Percentiles rank a stretch among this genome's conserved stretches.
Evolutionary conservation across 257 asterid genomes (phyloP).

Genomic region (Solanum corneliomulleri): DNA sequence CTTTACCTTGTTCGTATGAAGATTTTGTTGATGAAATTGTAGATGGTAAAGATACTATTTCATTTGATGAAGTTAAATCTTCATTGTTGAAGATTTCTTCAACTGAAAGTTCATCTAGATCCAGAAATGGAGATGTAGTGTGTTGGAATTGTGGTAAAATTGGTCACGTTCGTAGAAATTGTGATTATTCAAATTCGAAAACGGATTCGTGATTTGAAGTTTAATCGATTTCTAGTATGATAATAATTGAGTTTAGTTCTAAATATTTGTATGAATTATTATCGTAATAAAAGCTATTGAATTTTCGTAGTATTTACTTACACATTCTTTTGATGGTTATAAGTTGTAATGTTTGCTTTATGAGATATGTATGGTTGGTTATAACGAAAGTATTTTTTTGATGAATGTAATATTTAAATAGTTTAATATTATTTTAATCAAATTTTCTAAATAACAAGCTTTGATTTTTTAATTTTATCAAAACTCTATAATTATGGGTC

Average conservation of each 20-base stretch:
- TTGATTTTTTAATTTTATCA: too few relatives aligned
- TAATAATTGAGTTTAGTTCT: too few relatives aligned
- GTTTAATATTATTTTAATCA: too few relatives aligned
- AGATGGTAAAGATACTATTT: background rate
- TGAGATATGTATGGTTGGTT: too few relatives aligned
- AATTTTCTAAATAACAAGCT: too few relatives aligned
- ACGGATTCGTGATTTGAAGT: too few relatives aligned
- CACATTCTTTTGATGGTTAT: background rate
- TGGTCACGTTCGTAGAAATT: background rate
- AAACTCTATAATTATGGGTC: background rate
- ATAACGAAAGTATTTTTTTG: too few relatives aligned
- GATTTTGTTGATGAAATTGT: background rate
- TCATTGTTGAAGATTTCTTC: background rate
- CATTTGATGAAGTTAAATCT: background rate
- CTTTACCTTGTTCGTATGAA: background rate
- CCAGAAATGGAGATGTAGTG: background rate
- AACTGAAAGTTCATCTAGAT: background rate
- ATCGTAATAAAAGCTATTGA: background rate
- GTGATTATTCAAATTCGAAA: background rate
- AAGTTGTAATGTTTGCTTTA: background rate
- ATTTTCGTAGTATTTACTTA: background rate
- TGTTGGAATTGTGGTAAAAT: background rate
- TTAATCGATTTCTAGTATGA: too few relatives aligned
- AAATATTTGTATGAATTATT: background rate
- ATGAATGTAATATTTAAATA: too few relatives aligned